These are phyloP conservation scores for Pyrus hybrid DNA, from an alignment of 331 rosid genomes.

Conservation along the genomic window DNA sequence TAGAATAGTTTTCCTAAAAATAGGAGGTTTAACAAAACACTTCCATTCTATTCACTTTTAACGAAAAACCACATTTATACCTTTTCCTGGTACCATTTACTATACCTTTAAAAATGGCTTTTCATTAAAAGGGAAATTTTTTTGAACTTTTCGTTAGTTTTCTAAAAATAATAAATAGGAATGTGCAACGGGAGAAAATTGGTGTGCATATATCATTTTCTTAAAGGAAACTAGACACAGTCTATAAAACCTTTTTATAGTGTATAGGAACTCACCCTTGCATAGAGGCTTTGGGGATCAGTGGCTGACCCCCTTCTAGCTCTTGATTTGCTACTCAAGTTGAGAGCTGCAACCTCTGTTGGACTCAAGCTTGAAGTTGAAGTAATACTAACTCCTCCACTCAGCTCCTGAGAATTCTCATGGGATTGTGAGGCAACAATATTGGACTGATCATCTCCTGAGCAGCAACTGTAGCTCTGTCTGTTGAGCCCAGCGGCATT, in stretches of 20 bases:
- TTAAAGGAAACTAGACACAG: too few species aligned
- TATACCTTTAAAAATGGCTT: too few species aligned
- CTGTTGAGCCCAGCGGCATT: conserved; percentile 19
- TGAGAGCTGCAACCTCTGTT: conserved; percentile 15
- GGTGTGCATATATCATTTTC: too few species aligned
- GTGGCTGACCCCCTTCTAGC: conserved; percentile 45
- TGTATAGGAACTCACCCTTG: conserved; percentile 46
- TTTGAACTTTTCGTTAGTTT: too few species aligned
- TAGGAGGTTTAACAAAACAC: too few species aligned
- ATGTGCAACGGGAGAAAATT: too few species aligned
- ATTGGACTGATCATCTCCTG: conserved; percentile 62
- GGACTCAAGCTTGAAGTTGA: conserved; percentile 40
- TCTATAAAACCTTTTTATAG: not conserved
- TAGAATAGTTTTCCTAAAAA: too few species aligned
- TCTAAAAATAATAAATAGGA: too few species aligned
- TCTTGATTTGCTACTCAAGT: conserved; percentile 36
- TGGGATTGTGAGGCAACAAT: not conserved
- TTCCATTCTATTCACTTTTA: too few species aligned
- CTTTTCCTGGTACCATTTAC: too few species aligned
- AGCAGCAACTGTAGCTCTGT: conserved; percentile 47
- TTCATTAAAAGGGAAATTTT: too few species aligned
- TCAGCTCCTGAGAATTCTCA: conserved; percentile 24
- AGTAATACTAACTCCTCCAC: conserved; percentile 26
- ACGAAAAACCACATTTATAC: too few species aligned
- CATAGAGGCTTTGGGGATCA: conserved; percentile 70